Conservation (phyloP, 148 eudicot genomes). For the Suaeda aralocaspica region DNA sequence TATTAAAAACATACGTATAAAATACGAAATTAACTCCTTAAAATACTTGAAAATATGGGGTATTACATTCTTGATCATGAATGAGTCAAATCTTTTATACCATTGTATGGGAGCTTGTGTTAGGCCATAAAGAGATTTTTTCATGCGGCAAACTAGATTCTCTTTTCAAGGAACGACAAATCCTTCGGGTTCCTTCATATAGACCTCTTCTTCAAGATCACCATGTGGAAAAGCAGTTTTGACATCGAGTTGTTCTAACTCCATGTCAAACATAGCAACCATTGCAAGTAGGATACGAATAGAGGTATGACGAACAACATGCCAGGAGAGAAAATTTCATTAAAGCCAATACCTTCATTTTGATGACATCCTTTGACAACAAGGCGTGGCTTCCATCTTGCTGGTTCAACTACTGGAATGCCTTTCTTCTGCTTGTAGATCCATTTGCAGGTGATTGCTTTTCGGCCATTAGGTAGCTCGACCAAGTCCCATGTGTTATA, state of each 20-base stretch:
- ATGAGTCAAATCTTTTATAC: not conserved
- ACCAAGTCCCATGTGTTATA: not conserved
- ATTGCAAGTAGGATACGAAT: not conserved
- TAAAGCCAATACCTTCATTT: no score
- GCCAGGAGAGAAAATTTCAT: no score
- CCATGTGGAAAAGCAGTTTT: not conserved
- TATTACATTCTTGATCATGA: not conserved
- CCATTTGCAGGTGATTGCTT: not conserved
- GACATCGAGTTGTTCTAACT: not conserved
- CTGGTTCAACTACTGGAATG: no score
- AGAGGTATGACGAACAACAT: no score
- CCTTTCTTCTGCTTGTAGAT: no score
- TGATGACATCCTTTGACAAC: no score
- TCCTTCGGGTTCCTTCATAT: not conserved
- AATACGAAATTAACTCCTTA: no score
- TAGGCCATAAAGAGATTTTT: not conserved
- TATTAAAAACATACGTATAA: no score
- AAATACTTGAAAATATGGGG: no score
- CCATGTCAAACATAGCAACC: slow-evolving; percentile 1
- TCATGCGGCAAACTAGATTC: no score
- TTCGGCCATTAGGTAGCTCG: not conserved
- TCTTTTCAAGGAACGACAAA: not conserved
- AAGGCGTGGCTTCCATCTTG: no score
- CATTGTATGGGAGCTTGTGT: not conserved
- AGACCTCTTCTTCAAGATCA: not conserved